Base-by-base conservation (phyloP, 371 early-diverging fungal genomes). In the Umbelopsis sp. region DNA sequence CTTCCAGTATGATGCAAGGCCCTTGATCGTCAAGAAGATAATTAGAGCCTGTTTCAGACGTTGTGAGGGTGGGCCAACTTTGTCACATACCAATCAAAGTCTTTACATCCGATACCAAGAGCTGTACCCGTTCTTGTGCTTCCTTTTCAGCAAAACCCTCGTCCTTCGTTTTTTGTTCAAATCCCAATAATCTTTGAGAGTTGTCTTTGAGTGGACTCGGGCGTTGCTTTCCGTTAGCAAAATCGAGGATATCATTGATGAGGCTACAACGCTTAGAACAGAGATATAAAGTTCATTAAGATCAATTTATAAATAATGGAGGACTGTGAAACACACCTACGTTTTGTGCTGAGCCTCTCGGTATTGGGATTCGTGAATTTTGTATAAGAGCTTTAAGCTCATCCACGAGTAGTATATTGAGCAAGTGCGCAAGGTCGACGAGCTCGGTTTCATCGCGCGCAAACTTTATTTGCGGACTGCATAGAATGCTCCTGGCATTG, bases 1-100 rank as follows among this genome's bases (percentile, higher is more conserved):
- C 65, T 53, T 77, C 70, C 22, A 86, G 72, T 50, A 74, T 73
- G 18, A 85, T 73, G 65, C 85, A 84, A 16, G 73, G 67, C 0
- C 82, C 83, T 80, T 72, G 16, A 16, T 12, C 16, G 11, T 6
- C 20, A 20, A 48, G 6, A 2, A 6, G 20, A 48, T 16, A 2
- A 20, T 48, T 48, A 48, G 48, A 38, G 2, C 41, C 12, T 29
- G 29, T 3, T 41, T 41, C 41, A 41, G 7, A 41, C 12, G 1
- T 10, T 10, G 12, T 41, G 41, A 41, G 12, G 1, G 0, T 10
- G 10, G 7, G 41, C 1, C 7, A 41, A 10, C 4, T 41, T 41
- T 7, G 7, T 14, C 4, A 4, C 35, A 18, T 29, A 57, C 57
- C 57, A 25, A 57, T 14, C 4, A 57, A 5, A 35, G 12, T 9